phyloP scores from a whole-genome alignment of 495 filamentous ascomycete species.

The Penicillium arizonense region DNA sequence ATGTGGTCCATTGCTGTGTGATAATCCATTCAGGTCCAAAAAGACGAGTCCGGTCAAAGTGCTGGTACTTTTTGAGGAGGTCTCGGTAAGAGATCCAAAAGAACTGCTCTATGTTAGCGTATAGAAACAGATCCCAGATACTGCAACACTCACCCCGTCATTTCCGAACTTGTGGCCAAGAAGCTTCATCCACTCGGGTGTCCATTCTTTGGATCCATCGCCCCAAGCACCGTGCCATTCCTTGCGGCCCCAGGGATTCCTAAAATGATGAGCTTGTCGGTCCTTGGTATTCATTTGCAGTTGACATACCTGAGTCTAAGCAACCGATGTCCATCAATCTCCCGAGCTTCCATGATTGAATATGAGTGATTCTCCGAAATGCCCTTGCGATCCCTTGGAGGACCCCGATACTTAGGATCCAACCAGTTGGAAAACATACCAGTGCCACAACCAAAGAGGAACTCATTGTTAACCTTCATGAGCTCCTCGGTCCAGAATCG shows the following conservation, averaged over 20 bases:
- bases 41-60: slow-evolving; percentile 83
- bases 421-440: slow-evolving; percentile 60
- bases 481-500: slow-evolving; percentile 87
- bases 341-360: slow-evolving; percentile 78
- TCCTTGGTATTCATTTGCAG: background rate
- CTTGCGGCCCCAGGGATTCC: slow-evolving; percentile 84
- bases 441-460: slow-evolving; percentile 81
- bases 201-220: slow-evolving; percentile 92
- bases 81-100: slow-evolving; percentile 79
- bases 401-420: slow-evolving; percentile 36
- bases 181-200: slow-evolving; percentile 77
- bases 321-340: slow-evolving; percentile 72
- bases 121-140: background rate
- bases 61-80: slow-evolving; percentile 76
- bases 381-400: slow-evolving; percentile 59
- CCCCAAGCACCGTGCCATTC: slow-evolving; percentile 86
- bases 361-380: slow-evolving; percentile 85
- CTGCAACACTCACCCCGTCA: slow-evolving; percentile 57
- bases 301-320: slow-evolving; percentile 60
- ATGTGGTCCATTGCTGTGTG: slow-evolving; percentile 78
- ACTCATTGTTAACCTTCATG: slow-evolving; percentile 80
- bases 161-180: slow-evolving; percentile 84
- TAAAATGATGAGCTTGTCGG: slow-evolving; percentile 21
- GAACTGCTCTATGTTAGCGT: slow-evolving; percentile 33
- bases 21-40: slow-evolving; percentile 84